A percentile compares a stretch with the other conserved stretches of the same genome.
These are phyloP conservation scores for Juglanconis juglandina DNA, from an alignment of 2,329 filamentous ascomycete genomes.

Conservation along the genomic window DNA sequence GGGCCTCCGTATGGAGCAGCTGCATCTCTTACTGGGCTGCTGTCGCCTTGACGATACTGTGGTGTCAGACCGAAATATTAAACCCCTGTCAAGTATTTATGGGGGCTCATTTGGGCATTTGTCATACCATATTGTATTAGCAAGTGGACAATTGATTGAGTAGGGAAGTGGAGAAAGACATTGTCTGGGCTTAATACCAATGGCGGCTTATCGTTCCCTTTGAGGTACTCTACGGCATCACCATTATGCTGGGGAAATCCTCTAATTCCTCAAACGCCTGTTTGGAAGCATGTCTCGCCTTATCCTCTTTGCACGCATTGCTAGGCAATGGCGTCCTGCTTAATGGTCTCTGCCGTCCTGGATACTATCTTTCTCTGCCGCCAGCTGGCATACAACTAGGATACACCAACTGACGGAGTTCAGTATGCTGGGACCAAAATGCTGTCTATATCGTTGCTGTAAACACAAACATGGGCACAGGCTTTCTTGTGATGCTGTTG, in stretches of 20 bases:
- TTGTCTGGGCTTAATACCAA: too few species aligned
- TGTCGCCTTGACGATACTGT: neutral
- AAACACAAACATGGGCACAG: constrained; percentile 1
- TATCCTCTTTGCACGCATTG: neutral
- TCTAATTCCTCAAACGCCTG: constrained; percentile 3
- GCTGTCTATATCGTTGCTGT: constrained; percentile 7
- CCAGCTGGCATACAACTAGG: constrained; percentile 9
- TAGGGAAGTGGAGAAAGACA: too few species aligned
- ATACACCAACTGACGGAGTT: neutral
- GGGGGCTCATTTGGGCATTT: too few species aligned
- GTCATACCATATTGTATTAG: too few species aligned
- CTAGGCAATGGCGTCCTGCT: neutral
- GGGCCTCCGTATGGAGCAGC: neutral
- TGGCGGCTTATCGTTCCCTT: constrained; percentile 5
- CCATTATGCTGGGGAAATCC: constrained; percentile 7
- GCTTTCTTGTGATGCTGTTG: constrained; percentile 3
- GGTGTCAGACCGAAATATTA: too few species aligned
- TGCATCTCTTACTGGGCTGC: neutral
- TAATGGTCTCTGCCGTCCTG: constrained; percentile 2
- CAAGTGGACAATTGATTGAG: neutral
- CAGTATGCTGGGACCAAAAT: constrained; percentile 3
- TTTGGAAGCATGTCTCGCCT: neutral
- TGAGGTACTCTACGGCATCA: constrained; percentile 8
- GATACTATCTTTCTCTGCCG: constrained; percentile 10
- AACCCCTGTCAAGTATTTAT: too few species aligned